Evolutionary conservation across 2,329 filamentous ascomycete species (phyloP), one percentile per base, ranked within the genome.

Genomic region (Furcasterigmium sp.): DNA sequence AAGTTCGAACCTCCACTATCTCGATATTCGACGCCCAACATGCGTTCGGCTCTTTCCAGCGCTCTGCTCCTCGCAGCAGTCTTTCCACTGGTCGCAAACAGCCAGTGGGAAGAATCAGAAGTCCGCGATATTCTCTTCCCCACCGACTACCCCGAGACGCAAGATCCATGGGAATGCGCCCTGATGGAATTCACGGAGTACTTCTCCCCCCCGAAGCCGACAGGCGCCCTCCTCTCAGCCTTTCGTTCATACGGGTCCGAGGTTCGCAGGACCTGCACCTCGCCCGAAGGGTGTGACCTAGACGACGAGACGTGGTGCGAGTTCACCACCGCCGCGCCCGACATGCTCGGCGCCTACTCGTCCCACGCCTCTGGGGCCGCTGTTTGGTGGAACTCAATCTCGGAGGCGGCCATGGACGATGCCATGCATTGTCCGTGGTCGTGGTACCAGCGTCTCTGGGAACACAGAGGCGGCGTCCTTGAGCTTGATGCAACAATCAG

Each of bases 81-180:
- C n/a, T n/a, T n/a, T n/a, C n/a, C n/a, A n/a, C n/a, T n/a, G n/a
- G n/a, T n/a, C n/a, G n/a, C n/a, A n/a, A n/a, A n/a, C n/a, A n/a
- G n/a, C n/a, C n/a, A n/a, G n/a, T n/a, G n/a, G n/a, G n/a, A n/a
- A n/a, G n/a, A n/a, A n/a, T n/a, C n/a, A n/a, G n/a, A n/a, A n/a
- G n/a, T 26, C 19, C n/a, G 21, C 32, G 9, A 37, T 15, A 15
- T 30, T 18, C 9, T 18, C 19, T 13, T 17, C n/a, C 23, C 10
- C 20, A 5, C 37, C 17, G 19, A 13, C 5, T 29, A 28, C 37
- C 37, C 18, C 7, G 30, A 13, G 20, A 17, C 41, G 8, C 10
- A 19, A 10, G 42, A 47, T 23, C 45, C 45, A 8, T 45, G 28
- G 42, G 35, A 47, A 20, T 47, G 42, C 30, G 34, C 21, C 20